Evolutionary conservation across 2,329 filamentous ascomycete genomes (phyloP).

Genomic region (Xylaria sp.): DNA sequence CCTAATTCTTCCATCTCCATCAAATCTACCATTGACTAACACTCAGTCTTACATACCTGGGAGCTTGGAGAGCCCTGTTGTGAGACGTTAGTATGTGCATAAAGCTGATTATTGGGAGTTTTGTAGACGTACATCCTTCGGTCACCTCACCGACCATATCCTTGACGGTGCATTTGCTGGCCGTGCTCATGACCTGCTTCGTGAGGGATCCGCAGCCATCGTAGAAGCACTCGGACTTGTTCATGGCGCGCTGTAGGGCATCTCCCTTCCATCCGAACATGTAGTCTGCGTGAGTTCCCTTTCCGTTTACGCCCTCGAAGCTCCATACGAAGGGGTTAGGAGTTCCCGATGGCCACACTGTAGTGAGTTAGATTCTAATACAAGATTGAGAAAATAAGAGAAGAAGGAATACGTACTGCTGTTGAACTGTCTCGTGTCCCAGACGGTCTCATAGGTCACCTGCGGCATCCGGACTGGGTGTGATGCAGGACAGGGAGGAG

Average conservation of each 20-base stretch:
- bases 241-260: slow-evolving; percentile 48
- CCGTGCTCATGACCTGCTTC: slow-evolving; percentile 44
- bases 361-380: neutral
- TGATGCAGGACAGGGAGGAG: slow-evolving; percentile 45
- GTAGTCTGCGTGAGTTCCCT: slow-evolving; percentile 52
- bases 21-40: neutral
- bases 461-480: slow-evolving; percentile 52
- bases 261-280: slow-evolving; percentile 52
- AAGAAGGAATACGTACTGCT: slow-evolving; percentile 36
- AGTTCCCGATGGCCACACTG: slow-evolving; percentile 49
- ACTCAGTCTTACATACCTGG: slow-evolving; percentile 31
- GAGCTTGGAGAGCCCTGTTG: slow-evolving; percentile 35
- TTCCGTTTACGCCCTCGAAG: slow-evolving; percentile 47
- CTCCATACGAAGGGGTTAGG: slow-evolving; percentile 47
- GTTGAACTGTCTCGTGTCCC: slow-evolving; percentile 54
- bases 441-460: slow-evolving; percentile 54
- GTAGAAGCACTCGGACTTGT: slow-evolving; percentile 54
- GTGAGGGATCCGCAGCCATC: slow-evolving; percentile 46
- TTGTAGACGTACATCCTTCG: slow-evolving; percentile 45
- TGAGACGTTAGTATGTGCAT: slow-evolving; percentile 24
- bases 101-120: neutral
- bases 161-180: slow-evolving; percentile 44
- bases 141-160: slow-evolving; percentile 44
- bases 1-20: neutral
- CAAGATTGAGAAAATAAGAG: neutral